Conservation (phyloP, 768 basidiomycete species). For the Grammothele lineata region DNA sequence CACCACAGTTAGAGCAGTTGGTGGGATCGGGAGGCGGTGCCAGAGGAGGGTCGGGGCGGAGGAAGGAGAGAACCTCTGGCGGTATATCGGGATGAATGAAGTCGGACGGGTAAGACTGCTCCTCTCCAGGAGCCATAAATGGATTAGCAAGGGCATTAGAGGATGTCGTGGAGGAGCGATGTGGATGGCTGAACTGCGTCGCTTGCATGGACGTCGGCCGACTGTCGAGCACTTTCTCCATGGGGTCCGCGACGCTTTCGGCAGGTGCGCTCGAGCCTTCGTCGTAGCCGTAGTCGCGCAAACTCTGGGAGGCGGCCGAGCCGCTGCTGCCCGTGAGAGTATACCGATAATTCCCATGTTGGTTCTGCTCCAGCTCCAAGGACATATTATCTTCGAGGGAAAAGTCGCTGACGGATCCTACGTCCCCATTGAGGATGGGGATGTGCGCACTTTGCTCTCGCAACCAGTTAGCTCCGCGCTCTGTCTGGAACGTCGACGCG, state of each 20-base stretch:
- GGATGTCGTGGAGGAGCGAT: slow-evolving; percentile 10
- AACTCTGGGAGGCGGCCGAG: slow-evolving; percentile 41
- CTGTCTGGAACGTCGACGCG: slow-evolving; percentile 43
- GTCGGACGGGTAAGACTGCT: slow-evolving; percentile 12
- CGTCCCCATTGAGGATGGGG: slow-evolving; percentile 55
- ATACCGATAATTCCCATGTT: slow-evolving; percentile 73
- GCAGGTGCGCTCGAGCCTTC: slow-evolving; percentile 31
- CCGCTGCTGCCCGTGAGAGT: slow-evolving; percentile 54
- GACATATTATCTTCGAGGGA: slow-evolving; percentile 38
- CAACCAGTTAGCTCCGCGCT: slow-evolving; percentile 78
- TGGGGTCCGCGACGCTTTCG: slow-evolving; percentile 9
- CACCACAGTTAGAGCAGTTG: slow-evolving; percentile 79
- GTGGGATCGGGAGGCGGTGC: slow-evolving; percentile 67
- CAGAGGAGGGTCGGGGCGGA: slow-evolving; percentile 45
- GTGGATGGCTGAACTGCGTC: slow-evolving; percentile 14
- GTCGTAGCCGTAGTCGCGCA: slow-evolving; percentile 52
- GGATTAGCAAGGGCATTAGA: not conserved
- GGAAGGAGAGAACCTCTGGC: slow-evolving; percentile 43
- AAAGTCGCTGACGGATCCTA: slow-evolving; percentile 54
- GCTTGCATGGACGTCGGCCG: slow-evolving; percentile 64
- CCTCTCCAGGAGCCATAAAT: slow-evolving; percentile 17
- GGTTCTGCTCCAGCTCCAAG: slow-evolving; percentile 63
- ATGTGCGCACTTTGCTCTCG: slow-evolving; percentile 74
- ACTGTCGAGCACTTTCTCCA: slow-evolving; percentile 29
- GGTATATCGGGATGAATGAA: slow-evolving; percentile 37